Evolutionary conservation across 495 filamentous ascomycete genomes (phyloP).

Genomic region (Bombardia bombarda): DNA sequence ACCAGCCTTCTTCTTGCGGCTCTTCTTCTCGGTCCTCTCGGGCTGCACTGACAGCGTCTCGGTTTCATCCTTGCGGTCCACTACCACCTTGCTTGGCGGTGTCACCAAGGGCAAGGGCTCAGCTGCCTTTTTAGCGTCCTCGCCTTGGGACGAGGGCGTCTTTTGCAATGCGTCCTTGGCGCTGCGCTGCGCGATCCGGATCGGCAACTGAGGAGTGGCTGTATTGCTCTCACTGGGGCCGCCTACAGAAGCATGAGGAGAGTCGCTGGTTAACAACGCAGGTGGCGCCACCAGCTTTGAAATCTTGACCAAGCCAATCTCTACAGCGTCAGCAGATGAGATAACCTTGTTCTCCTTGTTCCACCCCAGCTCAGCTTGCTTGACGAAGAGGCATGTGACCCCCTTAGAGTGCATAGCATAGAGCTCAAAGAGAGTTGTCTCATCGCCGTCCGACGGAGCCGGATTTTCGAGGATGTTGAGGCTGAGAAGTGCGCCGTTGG

Average conservation of each 20-base stretch:
- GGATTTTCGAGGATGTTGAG: constrained; percentile 71
- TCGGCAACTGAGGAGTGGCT: constrained; percentile 19
- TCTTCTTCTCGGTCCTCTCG: constrained; percentile 40
- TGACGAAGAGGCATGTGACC: constrained; percentile 76
- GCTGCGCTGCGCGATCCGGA: constrained; percentile 29
- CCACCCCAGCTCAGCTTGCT: constrained; percentile 85
- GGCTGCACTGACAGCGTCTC: constrained; percentile 31
- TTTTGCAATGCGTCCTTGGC: constrained; percentile 32
- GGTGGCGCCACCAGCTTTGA: constrained; percentile 33
- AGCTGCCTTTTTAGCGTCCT: constrained; percentile 20
- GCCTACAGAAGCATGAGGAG: too few relatives aligned
- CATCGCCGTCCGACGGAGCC: constrained; percentile 42
- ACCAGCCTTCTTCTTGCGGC: constrained; percentile 38
- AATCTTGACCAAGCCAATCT: constrained; percentile 50
- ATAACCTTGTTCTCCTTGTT: constrained; percentile 76
- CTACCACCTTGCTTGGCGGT: constrained; percentile 22
- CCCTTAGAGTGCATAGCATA: constrained; percentile 97
- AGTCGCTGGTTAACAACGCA: too few relatives aligned
- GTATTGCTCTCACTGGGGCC: constrained; percentile 21
- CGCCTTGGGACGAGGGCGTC: constrained; percentile 19
- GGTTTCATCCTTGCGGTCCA: constrained; percentile 34
- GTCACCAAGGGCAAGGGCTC: constrained; percentile 17
- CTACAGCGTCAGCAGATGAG: constrained; percentile 61
- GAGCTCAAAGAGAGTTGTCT: constrained; percentile 72
- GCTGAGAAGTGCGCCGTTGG: constrained; percentile 78